A percentile compares a stretch with the other conserved stretches of the same genome.
Conservation (phyloP, 192 early-diverging fungal species). For the Diversispora epigaea region DNA sequence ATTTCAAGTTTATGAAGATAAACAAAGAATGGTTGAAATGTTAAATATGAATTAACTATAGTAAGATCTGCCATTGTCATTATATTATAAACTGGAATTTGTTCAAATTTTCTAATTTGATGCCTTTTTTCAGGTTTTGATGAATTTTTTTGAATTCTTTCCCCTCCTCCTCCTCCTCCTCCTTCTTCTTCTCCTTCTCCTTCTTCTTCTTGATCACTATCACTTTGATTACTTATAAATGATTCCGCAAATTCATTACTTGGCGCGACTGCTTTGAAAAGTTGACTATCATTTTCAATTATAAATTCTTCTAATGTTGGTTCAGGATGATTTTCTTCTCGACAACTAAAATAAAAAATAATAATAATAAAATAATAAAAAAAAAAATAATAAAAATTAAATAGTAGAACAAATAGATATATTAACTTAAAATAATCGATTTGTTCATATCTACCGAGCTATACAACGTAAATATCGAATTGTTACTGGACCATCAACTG, state of each 20-base stretch:
- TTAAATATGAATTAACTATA: constrained; percentile 13
- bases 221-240: background rate
- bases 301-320: constrained; percentile 63
- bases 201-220: background rate
- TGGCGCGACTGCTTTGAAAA: constrained; percentile 40
- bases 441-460: constrained; percentile 36
- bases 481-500: constrained; percentile 78
- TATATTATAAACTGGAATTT: constrained; percentile 11
- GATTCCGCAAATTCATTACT: constrained; percentile 6
- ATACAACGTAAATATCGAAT: constrained; percentile 65
- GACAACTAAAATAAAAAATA: constrained; percentile 18
- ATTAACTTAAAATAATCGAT: background rate
- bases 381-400: background rate
- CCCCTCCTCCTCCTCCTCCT: no score
- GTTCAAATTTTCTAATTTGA: background rate
- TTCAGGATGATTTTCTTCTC: background rate
- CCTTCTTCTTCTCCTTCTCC: no score
- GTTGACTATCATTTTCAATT: constrained; percentile 47
- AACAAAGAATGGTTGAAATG: constrained; percentile 4
- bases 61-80: constrained; percentile 24
- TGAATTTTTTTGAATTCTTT: no score
- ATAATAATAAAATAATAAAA: no score
- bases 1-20: constrained; percentile 55
- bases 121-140: background rate
- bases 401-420: background rate